Evolutionary conservation across 805 yeast species (phyloP).

Genomic region (Metschnikowia baotianmanensis): DNA sequence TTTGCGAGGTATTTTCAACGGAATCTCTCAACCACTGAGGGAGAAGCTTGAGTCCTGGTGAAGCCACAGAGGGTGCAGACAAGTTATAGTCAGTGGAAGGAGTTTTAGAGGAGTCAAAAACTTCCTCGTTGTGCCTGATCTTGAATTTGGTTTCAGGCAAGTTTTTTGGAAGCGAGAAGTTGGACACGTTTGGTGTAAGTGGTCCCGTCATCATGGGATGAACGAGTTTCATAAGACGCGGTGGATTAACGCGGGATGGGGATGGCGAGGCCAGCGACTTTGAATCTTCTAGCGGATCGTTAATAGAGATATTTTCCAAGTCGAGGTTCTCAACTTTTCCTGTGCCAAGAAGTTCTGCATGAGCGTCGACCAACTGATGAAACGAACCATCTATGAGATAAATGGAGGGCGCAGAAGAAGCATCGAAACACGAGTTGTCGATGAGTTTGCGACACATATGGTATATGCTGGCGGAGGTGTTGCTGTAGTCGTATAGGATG

Average conservation of each 20-base stretch:
- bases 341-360: conserved; percentile 21
- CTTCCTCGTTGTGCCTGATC: conserved; percentile 54
- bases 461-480: conserved; percentile 39
- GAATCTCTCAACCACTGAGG: conserved; percentile 18
- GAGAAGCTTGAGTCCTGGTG: conserved; percentile 9
- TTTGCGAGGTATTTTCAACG: conserved; percentile 12
- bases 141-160: conserved; percentile 34
- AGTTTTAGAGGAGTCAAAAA: conserved; percentile 17
- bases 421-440: conserved; percentile 25
- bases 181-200: conserved; percentile 43
- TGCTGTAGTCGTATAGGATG: conserved; percentile 48
- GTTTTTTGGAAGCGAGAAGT: conserved; percentile 51
- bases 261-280: not conserved
- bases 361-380: conserved; percentile 27
- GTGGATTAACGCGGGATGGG: conserved; percentile 1
- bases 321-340: conserved; percentile 19
- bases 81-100: conserved; percentile 11
- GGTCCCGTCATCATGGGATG: not conserved
- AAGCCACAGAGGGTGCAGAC: conserved; percentile 5
- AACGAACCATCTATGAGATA: conserved; percentile 45
- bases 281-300: conserved; percentile 6
- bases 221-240: conserved; percentile 1
- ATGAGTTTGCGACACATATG: conserved; percentile 50
- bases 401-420: conserved; percentile 32
- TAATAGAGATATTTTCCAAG: conserved; percentile 4